Percentiles rank a stretch among this genome's conserved stretches.
These are phyloP conservation scores for Neolentinus lepideus DNA, from an alignment of 1,284 basidiomycete genomes.

Conservation along the genomic window DNA sequence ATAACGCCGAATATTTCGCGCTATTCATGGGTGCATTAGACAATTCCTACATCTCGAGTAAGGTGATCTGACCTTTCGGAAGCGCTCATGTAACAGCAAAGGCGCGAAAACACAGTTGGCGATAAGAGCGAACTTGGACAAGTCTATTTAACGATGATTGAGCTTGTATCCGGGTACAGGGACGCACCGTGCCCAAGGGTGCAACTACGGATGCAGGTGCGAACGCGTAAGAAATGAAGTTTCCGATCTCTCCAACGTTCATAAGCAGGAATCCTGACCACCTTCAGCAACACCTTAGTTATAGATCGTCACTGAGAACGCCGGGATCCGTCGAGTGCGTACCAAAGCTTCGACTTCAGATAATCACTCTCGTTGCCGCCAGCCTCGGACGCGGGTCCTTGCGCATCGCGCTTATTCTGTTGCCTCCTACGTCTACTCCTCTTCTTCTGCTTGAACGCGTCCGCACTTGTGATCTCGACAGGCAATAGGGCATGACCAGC, in stretches of 20 bases:
- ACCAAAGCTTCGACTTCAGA: constrained; percentile 81
- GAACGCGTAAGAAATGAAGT: constrained; percentile 86
- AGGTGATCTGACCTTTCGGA: constrained; percentile 49
- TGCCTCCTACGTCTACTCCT: constrained; percentile 12
- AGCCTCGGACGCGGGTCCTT: neutral
- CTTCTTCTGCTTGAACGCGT: constrained; percentile 13
- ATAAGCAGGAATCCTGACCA: constrained; percentile 88
- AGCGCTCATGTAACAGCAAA: constrained; percentile 73
- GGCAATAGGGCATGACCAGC: constrained; percentile 13
- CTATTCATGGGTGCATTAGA: constrained; percentile 22
- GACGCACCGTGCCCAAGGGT: constrained; percentile 83
- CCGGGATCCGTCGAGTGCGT: constrained; percentile 13
- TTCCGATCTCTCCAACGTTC: constrained; percentile 88
- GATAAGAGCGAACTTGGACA: constrained; percentile 72
- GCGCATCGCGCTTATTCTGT: constrained; percentile 21
- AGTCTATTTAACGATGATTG: neutral
- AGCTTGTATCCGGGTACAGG: neutral
- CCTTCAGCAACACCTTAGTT: constrained; percentile 37
- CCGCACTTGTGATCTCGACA: constrained; percentile 26
- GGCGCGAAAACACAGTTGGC: constrained; percentile 96
- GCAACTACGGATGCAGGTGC: constrained; percentile 94
- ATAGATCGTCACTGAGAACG: neutral
- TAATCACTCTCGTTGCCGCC: constrained; percentile 51
- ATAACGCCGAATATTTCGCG: constrained; percentile 85
- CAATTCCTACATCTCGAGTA: constrained; percentile 4